These are phyloP conservation scores for Bolboschoenoplectus hybrid DNA, from an alignment of 202 grass and related monocot genomes.

Conservation along the genomic window DNA sequence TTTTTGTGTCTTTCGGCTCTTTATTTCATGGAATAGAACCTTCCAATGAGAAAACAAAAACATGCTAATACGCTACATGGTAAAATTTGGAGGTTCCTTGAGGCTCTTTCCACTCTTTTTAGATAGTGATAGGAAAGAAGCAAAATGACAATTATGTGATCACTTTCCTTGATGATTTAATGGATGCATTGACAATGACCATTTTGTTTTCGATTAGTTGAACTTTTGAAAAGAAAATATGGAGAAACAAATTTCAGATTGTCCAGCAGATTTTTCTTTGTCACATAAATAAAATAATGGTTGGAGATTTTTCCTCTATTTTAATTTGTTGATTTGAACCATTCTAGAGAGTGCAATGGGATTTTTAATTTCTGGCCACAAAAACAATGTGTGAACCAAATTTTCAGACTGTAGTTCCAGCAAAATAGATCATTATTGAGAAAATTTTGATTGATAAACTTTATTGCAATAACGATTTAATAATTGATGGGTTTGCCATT, in stretches of 20 bases:
- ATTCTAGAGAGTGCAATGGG: background rate
- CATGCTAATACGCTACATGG: background rate
- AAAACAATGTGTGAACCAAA: constrained; percentile 8
- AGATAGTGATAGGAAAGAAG: background rate
- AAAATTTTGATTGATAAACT: background rate
- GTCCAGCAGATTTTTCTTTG: background rate
- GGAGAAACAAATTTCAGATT: background rate
- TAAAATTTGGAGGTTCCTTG: background rate
- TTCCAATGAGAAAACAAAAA: constrained; percentile 15
- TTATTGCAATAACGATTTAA: background rate
- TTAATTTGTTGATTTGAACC: background rate
- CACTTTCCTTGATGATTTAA: background rate
- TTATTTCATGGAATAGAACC: constrained; percentile 18
- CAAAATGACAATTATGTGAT: background rate
- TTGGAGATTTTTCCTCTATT: background rate
- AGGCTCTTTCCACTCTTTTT: background rate
- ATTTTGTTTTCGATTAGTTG: background rate
- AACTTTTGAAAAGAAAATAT: background rate
- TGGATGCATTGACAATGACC: background rate
- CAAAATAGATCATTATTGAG: background rate
- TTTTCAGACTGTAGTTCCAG: background rate
- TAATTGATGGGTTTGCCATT: background rate
- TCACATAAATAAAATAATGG: background rate
- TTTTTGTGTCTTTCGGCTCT: background rate
- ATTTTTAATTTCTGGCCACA: background rate